Evolutionary conservation across 768 basidiomycete genomes (phyloP).

Genomic region (Lactarius hatsudake): DNA sequence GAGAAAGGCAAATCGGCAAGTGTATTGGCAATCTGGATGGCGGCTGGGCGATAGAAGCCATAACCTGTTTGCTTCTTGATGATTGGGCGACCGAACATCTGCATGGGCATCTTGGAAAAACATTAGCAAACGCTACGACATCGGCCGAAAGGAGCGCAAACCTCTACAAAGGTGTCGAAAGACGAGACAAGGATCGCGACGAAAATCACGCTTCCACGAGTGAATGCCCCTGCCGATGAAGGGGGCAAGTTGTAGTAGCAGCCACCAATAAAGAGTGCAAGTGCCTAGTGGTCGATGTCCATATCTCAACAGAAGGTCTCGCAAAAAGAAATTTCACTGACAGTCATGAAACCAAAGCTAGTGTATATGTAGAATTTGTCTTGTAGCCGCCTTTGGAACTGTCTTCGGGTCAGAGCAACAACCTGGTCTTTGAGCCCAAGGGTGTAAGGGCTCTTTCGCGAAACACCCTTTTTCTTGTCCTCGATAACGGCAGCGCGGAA

Average conservation of each 20-base stretch:
- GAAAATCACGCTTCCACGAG: constrained; percentile 82
- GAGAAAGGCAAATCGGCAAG: constrained; percentile 72
- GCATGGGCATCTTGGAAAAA: constrained; percentile 58
- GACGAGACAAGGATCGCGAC: constrained; percentile 61
- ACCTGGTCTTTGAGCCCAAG: constrained; percentile 78
- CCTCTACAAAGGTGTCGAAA: constrained; percentile 71
- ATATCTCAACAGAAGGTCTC: constrained; percentile 28
- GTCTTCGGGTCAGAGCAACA: constrained; percentile 62
- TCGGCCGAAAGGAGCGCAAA: constrained; percentile 28
- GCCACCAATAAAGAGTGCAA: constrained; percentile 67
- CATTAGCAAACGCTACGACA: constrained; percentile 31
- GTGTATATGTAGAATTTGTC: constrained; percentile 77
- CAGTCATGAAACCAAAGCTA: constrained; percentile 58
- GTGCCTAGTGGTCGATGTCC: constrained; percentile 13
- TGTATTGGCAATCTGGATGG: constrained; percentile 63
- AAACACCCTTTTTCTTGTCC: constrained; percentile 79
- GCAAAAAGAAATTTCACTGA: constrained; percentile 47
- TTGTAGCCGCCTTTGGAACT: constrained; percentile 72
- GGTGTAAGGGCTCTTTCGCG: constrained; percentile 79
- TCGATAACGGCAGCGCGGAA: constrained; percentile 74
- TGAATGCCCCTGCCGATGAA: constrained; percentile 82
- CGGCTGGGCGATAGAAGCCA: constrained; percentile 66
- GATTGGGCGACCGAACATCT: constrained; percentile 83
- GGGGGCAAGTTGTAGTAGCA: constrained; percentile 72
- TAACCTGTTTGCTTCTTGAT: constrained; percentile 64